Evolutionary conservation across 2,329 filamentous ascomycete species (phyloP), one percentile per base, ranked within the genome.

Genomic region (Mollisiaceae sp.): DNA sequence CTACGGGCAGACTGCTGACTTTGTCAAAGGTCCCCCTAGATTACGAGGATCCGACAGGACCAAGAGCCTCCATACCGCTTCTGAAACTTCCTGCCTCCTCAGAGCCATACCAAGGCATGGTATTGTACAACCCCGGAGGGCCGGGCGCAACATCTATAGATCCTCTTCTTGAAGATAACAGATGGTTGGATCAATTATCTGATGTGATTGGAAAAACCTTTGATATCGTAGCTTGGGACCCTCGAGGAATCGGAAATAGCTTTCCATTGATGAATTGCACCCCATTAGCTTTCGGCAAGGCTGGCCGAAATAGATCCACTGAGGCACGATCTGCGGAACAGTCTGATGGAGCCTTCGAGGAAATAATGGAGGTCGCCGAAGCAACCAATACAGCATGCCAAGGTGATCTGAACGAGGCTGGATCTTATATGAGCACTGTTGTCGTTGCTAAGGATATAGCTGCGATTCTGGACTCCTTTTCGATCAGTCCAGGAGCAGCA

Each of bases 381-480:
- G 27, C 27, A 6, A 32, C 27, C 27, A 6, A 32, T 3, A 32
- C 3, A 32, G 27, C 27, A 32, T 32, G 6, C 27, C 27, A 32
- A 32, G 27, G 27, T 6, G 6, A 32, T 32, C 27, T 6, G 6
- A 32, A 32, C 27, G 27, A 3, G 6, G 27, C 27, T 32, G 6
- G 27, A 32, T 32, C 27, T 32, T 32, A 32, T 32, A 32, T 32
- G 27, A 32, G 27, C 6, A 32, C 27, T 32, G 27, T 6, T 32
- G 27, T 36, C 9, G 39, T 58, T 22, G 63, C 39, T 18, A 9
- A 45, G 39, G 63, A 65, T 52, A 41, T 65, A 50, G 57, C 61
- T 27, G 22, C 50, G 4, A 65, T 65, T 20, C 15, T 65, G 9
- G 52, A 65, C 32, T 50, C 58, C 12, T 61, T 32, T 35, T 47